These are phyloP conservation scores for Cymbopogon citratus DNA, from an alignment of 176 grass and related monocot species.

Conservation along the genomic window DNA sequence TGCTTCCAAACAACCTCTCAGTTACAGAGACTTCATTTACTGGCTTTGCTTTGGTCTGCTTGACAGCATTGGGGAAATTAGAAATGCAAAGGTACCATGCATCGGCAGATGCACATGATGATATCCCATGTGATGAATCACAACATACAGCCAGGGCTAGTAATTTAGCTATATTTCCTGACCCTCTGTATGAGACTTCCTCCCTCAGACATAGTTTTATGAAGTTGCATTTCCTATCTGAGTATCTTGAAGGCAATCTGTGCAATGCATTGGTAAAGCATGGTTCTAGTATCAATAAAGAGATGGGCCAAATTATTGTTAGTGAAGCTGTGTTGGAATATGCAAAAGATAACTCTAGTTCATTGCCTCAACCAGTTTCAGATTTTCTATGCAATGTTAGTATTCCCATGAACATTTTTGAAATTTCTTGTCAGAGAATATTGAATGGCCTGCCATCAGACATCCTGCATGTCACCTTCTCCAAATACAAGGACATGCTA, in stretches of 20 bases:
- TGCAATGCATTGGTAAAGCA: constrained; percentile 42
- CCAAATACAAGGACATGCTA: constrained; percentile 65
- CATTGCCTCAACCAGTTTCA: constrained; percentile 33
- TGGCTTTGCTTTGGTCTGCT: constrained; percentile 66
- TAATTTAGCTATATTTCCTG: constrained; percentile 28
- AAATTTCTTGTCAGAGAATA: constrained; percentile 66
- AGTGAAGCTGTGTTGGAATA: constrained; percentile 52
- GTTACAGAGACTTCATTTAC: constrained; percentile 18
- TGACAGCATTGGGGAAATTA: constrained; percentile 60
- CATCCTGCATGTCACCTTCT: constrained; percentile 49
- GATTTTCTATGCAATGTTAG: constrained; percentile 60
- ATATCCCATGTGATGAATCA: constrained; percentile 28
- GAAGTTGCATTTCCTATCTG: constrained; percentile 53
- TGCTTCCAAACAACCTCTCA: constrained; percentile 46
- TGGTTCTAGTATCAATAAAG: constrained; percentile 23
- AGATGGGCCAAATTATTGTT: constrained; percentile 39
- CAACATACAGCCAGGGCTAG: constrained; percentile 28
- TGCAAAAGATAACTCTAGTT: constrained; percentile 35
- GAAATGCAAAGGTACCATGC: constrained; percentile 63
- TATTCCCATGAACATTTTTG: constrained; percentile 64
- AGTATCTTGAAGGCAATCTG: constrained; percentile 63
- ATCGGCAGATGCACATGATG: constrained; percentile 21
- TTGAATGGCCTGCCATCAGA: constrained; percentile 55
- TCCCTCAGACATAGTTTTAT: constrained; percentile 23
- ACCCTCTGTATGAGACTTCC: constrained; percentile 15